Evolutionary conservation across 140 eudicot species (phyloP).

Genomic region (Oenanthe javanica): DNA sequence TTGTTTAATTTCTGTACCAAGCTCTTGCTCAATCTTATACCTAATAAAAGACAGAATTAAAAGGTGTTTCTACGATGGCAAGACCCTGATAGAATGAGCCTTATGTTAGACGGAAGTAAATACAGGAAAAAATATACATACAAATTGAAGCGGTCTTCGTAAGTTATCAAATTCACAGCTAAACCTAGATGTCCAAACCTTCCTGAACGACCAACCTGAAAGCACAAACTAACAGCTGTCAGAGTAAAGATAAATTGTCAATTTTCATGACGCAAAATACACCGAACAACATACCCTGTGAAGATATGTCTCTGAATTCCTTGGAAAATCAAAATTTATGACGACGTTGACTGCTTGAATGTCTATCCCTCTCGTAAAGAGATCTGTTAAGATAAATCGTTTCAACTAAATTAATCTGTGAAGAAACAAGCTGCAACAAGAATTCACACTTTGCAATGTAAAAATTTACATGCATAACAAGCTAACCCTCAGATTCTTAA

Average conservation of each 20-base stretch:
- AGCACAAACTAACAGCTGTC: slow-evolving; percentile 13
- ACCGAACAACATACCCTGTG: slow-evolving; percentile 50
- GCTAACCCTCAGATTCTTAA: background rate
- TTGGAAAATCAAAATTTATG: slow-evolving; percentile 73
- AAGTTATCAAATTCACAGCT: slow-evolving; percentile 62
- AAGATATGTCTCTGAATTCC: slow-evolving; percentile 67
- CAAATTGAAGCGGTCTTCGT: slow-evolving; percentile 74
- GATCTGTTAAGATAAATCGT: slow-evolving; percentile 32
- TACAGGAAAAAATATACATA: slow-evolving; percentile 22
- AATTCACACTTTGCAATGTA: background rate
- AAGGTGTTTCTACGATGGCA: background rate
- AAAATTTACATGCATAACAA: background rate
- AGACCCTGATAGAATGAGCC: background rate
- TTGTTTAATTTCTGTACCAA: slow-evolving; percentile 75
- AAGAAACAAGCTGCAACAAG: background rate
- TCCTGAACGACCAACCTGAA: slow-evolving; percentile 80
- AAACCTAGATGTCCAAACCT: slow-evolving; percentile 75
- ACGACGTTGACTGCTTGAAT: slow-evolving; percentile 84
- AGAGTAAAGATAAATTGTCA: background rate
- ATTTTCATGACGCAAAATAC: background rate
- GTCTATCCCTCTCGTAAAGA: slow-evolving; percentile 77
- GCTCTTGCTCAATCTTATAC: slow-evolving; percentile 84
- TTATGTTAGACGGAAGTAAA: background rate
- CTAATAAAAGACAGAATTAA: slow-evolving; percentile 18
- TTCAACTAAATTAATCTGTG: background rate